phyloP scores from a whole-genome alignment of 164 flowering plant genomes.

The Umbellularia californica region DNA sequence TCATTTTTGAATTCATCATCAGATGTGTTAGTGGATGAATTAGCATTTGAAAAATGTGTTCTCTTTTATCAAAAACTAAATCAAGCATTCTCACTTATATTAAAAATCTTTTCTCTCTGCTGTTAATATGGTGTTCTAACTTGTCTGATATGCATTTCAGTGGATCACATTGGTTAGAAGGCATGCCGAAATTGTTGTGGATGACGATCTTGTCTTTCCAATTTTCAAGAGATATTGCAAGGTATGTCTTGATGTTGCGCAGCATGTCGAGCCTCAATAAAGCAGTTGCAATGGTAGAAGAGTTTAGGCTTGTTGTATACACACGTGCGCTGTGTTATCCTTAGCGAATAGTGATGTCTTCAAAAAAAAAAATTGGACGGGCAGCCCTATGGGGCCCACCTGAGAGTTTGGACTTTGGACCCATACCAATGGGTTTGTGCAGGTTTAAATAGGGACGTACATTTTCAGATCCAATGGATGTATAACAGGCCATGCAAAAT shows the following conservation, averaged over 20 bases:
- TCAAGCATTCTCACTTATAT: neutral
- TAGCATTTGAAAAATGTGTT: too few relatives aligned
- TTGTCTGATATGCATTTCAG: conserved; percentile 34
- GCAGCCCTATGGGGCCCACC: too few relatives aligned
- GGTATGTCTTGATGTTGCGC: conserved; percentile 36
- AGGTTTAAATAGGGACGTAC: too few relatives aligned
- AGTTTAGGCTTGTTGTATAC: neutral
- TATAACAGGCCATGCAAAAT: too few relatives aligned
- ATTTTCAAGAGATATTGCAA: conserved; percentile 71
- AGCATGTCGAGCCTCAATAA: neutral
- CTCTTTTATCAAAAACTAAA: too few relatives aligned
- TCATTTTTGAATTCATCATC: neutral
- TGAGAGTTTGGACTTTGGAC: too few relatives aligned
- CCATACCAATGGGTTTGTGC: too few relatives aligned
- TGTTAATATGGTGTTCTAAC: neutral
- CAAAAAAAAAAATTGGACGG: too few relatives aligned
- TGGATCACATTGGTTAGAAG: conserved; percentile 73
- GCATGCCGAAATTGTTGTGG: conserved; percentile 69
- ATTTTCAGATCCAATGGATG: too few relatives aligned
- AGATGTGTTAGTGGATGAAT: neutral
- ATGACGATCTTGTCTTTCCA: conserved; percentile 64
- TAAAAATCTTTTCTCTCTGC: neutral
- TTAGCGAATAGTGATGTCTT: too few relatives aligned
- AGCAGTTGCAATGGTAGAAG: neutral
- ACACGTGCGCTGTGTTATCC: too few relatives aligned